These are phyloP conservation scores for Globisporangium perplexum DNA, from an alignment of 352 stramenopile species.

Conservation along the genomic window DNA sequence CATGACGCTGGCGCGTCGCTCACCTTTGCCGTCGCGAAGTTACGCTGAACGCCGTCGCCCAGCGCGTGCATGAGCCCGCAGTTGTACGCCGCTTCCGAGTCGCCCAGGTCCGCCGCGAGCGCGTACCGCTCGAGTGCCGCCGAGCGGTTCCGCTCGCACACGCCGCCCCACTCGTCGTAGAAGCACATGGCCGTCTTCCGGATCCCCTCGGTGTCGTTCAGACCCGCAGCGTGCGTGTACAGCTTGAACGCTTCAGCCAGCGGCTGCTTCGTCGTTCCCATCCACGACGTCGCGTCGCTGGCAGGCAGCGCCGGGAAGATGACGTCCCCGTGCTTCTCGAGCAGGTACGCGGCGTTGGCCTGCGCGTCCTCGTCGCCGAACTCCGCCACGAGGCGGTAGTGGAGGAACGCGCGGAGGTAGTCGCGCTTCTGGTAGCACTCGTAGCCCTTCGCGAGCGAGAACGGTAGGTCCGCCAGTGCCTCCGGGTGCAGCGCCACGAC, in stretches of 20 bases:
- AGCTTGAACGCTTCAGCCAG: slow-evolving; percentile 43
- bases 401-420: slow-evolving; percentile 55
- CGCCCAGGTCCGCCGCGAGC: slow-evolving; percentile 41
- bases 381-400: slow-evolving; percentile 60
- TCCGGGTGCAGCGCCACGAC: slow-evolving; percentile 49
- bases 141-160: slow-evolving; percentile 47
- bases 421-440: slow-evolving; percentile 60
- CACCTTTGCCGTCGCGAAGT: slow-evolving; percentile 35
- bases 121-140: slow-evolving; percentile 48
- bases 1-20: not conserved
- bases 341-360: slow-evolving; percentile 64
- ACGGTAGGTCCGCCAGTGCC: slow-evolving; percentile 42
- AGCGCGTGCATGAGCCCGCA: slow-evolving; percentile 51
- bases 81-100: slow-evolving; percentile 60
- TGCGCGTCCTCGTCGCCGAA: slow-evolving; percentile 61
- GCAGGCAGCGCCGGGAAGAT: slow-evolving; percentile 27
- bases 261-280: slow-evolving; percentile 20
- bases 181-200: slow-evolving; percentile 60
- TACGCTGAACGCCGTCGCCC: slow-evolving; percentile 33
- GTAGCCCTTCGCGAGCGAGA: slow-evolving; percentile 63
- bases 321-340: slow-evolving; percentile 47
- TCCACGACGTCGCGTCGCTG: slow-evolving; percentile 14
- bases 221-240: slow-evolving; percentile 41
- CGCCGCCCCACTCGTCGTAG: slow-evolving; percentile 51
- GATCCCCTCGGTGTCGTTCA: slow-evolving; percentile 73